Evolutionary conservation across 805 yeast species (phyloP), one percentile per base, ranked within the genome.

Genomic region (Yarrowia sp.): DNA sequence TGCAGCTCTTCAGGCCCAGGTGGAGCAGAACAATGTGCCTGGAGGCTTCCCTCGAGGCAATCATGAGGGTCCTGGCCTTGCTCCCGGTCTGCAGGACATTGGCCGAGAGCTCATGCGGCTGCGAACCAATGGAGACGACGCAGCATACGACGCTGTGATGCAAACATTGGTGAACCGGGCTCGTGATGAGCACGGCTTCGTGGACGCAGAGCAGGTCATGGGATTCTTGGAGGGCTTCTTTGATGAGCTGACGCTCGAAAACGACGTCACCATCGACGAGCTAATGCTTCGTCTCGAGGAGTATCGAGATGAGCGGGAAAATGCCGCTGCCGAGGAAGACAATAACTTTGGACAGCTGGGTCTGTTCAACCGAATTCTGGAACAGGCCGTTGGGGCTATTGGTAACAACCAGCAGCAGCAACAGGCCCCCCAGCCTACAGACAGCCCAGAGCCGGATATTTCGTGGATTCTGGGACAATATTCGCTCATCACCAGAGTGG

Each of bases 381-480:
- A 35, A 4, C 46, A 28, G 33, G 61, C 61, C 16, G 51, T 58
- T 9, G 63, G 63, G 2, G 63, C 63, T n/a, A 54, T 54, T 26
- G 61, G 46, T 24, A 54, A 36, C 26, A 54, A 35, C 46, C 61
- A 54, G 38, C 61, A 54, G 26, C 46, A 54, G 3, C 61, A 24
- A 5, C 46, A 26, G 32, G 51, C 32, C 0, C 51, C 63, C 8
- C 63, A 24, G 32, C 49, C 51, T 19, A 30, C 51, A 9, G 28
- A 40, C 30, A 41, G 51, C 30, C 0, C 49, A 14, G 63, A 58
- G 14, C 63, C 63, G 22, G 63, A 58, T 32, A 41, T 58, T 17
- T 58, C 63, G 40, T 58, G 49, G 49, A 41, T 58, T 26, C 63
- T 58, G 41, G 63, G 63, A 22, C 51, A 58, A 16, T 41, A 58